These are phyloP conservation scores for Leccinum sublutescens DNA, from an alignment of 768 basidiomycete species.

Conservation along the genomic window DNA sequence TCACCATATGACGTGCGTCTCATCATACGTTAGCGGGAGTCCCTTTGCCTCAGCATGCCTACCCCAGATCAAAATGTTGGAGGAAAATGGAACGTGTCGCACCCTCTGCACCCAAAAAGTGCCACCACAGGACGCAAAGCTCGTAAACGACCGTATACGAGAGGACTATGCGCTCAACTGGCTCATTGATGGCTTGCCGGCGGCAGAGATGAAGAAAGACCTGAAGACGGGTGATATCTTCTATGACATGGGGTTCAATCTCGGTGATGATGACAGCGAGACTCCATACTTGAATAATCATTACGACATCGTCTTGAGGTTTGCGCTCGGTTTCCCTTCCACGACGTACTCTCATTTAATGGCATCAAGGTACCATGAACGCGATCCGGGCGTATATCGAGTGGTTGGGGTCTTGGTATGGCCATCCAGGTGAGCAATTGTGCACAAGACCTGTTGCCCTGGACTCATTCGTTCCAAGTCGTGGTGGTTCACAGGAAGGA, in stretches of 20 bases:
- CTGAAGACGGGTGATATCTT: conserved; percentile 77
- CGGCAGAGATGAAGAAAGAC: conserved; percentile 89
- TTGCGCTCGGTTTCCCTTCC: conserved; percentile 13
- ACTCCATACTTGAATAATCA: conserved; percentile 85
- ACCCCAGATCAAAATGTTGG: conserved; percentile 74
- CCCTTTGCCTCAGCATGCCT: conserved; percentile 9
- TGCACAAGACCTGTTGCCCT: not conserved
- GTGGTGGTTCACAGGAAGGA: conserved; percentile 56
- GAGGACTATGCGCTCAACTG: conserved; percentile 95
- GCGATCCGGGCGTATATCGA: conserved; percentile 66
- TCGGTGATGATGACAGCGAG: conserved; percentile 72
- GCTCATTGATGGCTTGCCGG: conserved; percentile 92
- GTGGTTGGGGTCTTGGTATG: conserved; percentile 95
- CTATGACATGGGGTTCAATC: conserved; percentile 91
- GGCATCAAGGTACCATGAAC: conserved; percentile 70
- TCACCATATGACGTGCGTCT: conserved; percentile 79
- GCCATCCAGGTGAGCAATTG: conserved; percentile 44
- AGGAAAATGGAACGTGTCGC: conserved; percentile 73
- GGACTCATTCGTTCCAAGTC: conserved; percentile 38
- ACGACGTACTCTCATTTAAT: conserved; percentile 8
- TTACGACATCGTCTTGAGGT: conserved; percentile 84
- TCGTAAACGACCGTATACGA: conserved; percentile 87
- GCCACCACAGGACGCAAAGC: conserved; percentile 71
- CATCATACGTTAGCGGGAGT: not conserved
- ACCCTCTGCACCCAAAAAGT: conserved; percentile 66